Evolutionary conservation across 345 rosid species (phyloP).

Genomic region (Sapria himalayana): DNA sequence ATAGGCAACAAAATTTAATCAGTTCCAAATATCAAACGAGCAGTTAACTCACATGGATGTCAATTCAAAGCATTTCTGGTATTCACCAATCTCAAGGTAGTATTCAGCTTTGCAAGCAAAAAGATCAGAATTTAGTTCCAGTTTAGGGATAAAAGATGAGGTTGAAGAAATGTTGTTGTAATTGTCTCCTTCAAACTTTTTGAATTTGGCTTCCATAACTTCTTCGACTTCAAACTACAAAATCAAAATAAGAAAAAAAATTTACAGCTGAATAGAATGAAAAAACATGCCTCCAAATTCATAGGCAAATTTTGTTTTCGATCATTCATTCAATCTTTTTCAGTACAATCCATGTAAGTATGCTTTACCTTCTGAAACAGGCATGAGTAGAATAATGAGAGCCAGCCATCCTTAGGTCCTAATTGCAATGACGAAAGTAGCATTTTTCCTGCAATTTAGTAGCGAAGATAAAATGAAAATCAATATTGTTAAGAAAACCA

Average conservation of each 20-base stretch:
- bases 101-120: conserved; percentile 93
- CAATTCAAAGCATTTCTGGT: conserved; percentile 78
- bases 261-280: conserved; percentile 4
- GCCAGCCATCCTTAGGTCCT: conserved; percentile 83
- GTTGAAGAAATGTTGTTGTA: conserved; percentile 23
- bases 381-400: conserved; percentile 84
- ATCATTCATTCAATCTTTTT: no score
- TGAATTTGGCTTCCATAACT: conserved; percentile 63
- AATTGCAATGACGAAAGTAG: conserved; percentile 67
- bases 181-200: conserved; percentile 61
- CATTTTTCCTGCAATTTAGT: conserved; percentile 31
- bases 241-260: conserved; percentile 6
- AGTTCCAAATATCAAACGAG: conserved; percentile 6
- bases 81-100: conserved; percentile 90
- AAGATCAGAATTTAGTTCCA: conserved; percentile 65
- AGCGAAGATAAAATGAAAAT: conserved; percentile 1
- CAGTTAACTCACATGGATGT: conserved; percentile 50
- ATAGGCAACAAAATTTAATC: conserved; percentile 3
- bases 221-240: conserved; percentile 63
- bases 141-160: conserved; percentile 27
- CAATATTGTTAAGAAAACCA: background rate
- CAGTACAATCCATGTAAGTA: no score
- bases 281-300: conserved; percentile 1
- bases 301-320: background rate
- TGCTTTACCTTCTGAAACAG: conserved; percentile 65